Conservation (phyloP, 2,329 filamentous ascomycete species). For the Claviceps paspali region DNA sequence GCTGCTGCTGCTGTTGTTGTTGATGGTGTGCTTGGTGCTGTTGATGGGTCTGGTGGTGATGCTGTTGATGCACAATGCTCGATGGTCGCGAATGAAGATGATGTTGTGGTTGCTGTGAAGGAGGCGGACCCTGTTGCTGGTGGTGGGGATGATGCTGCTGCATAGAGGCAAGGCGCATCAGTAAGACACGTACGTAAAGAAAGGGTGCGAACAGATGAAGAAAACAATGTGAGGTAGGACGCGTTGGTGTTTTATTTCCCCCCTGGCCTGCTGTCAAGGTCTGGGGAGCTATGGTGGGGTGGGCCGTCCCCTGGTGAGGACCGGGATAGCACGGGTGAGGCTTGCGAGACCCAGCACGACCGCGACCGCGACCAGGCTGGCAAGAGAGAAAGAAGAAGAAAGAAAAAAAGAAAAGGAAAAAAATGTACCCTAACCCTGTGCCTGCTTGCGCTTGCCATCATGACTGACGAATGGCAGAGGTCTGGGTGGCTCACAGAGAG, state of each 20-base stretch:
- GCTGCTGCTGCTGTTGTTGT: slow-evolving; percentile 48
- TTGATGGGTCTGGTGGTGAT: slow-evolving; percentile 13
- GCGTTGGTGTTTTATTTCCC: slow-evolving; percentile 36
- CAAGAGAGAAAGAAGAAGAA: too few relatives aligned
- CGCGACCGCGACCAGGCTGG: too few relatives aligned
- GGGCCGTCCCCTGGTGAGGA: slow-evolving; percentile 19
- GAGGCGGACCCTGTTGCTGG: slow-evolving; percentile 55
- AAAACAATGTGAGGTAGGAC: slow-evolving; percentile 27
- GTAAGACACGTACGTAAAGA: slow-evolving; percentile 26
- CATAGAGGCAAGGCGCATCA: slow-evolving; percentile 45
- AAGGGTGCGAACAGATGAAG: slow-evolving; percentile 19
- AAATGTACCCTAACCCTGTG: too few relatives aligned
- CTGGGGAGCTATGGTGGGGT: slow-evolving; percentile 24
- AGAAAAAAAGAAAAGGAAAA: too few relatives aligned
- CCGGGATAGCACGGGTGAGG: slow-evolving; percentile 35
- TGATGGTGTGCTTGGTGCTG: slow-evolving; percentile 47
- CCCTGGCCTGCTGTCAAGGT: slow-evolving; percentile 25
- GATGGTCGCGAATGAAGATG: slow-evolving; percentile 57
- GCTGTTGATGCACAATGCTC: slow-evolving; percentile 57
- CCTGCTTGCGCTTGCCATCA: too few relatives aligned
- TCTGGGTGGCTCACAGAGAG: too few relatives aligned
- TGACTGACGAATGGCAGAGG: too few relatives aligned
- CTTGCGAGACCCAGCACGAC: slow-evolving; percentile 29
- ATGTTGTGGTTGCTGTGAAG: slow-evolving; percentile 33
- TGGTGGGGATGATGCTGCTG: slow-evolving; percentile 62